A percentile compares a stretch with the other conserved stretches of the same genome.
These are phyloP conservation scores for Takashimella koratensis DNA, from an alignment of 1,284 basidiomycete genomes.

Conservation along the genomic window DNA sequence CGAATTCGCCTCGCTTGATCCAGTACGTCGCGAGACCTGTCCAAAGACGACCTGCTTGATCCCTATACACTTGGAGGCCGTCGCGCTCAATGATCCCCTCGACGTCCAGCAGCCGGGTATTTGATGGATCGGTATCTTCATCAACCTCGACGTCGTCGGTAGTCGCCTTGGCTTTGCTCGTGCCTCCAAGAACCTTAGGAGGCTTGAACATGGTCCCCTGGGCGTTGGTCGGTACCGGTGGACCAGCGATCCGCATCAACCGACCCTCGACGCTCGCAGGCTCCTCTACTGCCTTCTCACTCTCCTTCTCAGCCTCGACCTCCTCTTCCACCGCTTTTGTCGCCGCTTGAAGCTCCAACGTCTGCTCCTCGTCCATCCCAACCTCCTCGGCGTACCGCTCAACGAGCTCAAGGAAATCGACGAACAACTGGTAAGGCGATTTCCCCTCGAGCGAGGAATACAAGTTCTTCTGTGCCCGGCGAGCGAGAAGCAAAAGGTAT, in stretches of 20 bases:
- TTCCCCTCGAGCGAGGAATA: constrained; percentile 90
- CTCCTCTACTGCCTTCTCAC: constrained; percentile 33
- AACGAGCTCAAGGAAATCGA: constrained; percentile 88
- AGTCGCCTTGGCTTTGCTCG: constrained; percentile 50
- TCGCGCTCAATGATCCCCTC: constrained; percentile 79
- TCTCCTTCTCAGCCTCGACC: constrained; percentile 48
- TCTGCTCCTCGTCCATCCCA: constrained; percentile 79
- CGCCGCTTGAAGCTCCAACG: constrained; percentile 48
- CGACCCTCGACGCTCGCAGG: constrained; percentile 59
- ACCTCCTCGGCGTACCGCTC: constrained; percentile 90
- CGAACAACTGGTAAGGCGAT: constrained; percentile 89
- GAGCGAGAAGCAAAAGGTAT: constrained; percentile 74
- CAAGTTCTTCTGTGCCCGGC: constrained; percentile 74
- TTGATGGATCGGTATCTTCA: constrained; percentile 77
- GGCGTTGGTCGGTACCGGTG: constrained; percentile 56
- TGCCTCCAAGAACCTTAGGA: constrained; percentile 10
- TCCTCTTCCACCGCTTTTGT: constrained; percentile 52
- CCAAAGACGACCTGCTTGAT: constrained; percentile 95
- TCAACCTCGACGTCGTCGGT: constrained; percentile 59
- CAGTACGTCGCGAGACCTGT: constrained; percentile 96
- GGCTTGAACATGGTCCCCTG: constrained; percentile 27
- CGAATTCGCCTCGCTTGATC: constrained; percentile 96
- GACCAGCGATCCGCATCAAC: constrained; percentile 71
- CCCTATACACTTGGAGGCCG: constrained; percentile 83
- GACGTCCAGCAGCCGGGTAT: constrained; percentile 72